Evolutionary conservation across 345 rosid species (phyloP).

Genomic region (Rhodomyrtus tomentosa): DNA sequence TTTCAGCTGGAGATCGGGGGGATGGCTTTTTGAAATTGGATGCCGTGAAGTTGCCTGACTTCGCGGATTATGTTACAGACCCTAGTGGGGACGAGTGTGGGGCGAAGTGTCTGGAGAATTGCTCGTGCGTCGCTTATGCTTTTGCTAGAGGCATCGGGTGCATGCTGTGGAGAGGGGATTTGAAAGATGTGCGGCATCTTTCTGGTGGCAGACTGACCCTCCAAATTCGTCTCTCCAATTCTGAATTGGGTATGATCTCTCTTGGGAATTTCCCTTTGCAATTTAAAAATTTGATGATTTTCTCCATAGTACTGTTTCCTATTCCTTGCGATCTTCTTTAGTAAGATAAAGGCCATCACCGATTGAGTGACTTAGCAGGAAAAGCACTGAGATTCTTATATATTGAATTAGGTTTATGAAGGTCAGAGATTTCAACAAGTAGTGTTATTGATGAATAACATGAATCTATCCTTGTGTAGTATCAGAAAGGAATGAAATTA

Average conservation of each 20-base stretch:
- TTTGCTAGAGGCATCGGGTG: conserved; percentile 35
- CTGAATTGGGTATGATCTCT: conserved; percentile 43
- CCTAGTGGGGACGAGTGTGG: conserved; percentile 1
- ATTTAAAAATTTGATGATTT: neutral
- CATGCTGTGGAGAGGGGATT: conserved; percentile 44
- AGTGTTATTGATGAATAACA: neutral
- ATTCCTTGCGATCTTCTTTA: neutral
- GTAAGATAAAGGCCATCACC: neutral
- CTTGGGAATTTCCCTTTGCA: neutral
- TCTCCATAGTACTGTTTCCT: neutral
- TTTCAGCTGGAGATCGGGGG: neutral
- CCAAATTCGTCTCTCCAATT: conserved; percentile 40
- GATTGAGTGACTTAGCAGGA: neutral
- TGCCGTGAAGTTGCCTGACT: conserved; percentile 32
- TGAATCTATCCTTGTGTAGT: neutral
- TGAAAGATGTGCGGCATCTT: conserved; percentile 50
- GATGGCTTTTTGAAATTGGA: conserved; percentile 20
- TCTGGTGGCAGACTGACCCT: conserved; percentile 19
- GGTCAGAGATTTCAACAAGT: neutral
- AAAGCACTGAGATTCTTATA: neutral
- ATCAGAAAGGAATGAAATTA: neutral
- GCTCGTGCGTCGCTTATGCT: conserved; percentile 63
- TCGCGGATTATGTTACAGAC: neutral
- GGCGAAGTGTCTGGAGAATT: conserved; percentile 21
- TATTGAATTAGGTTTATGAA: neutral